Conservation (phyloP, 768 basidiomycete genomes). For the Trametopsis cervina region DNA sequence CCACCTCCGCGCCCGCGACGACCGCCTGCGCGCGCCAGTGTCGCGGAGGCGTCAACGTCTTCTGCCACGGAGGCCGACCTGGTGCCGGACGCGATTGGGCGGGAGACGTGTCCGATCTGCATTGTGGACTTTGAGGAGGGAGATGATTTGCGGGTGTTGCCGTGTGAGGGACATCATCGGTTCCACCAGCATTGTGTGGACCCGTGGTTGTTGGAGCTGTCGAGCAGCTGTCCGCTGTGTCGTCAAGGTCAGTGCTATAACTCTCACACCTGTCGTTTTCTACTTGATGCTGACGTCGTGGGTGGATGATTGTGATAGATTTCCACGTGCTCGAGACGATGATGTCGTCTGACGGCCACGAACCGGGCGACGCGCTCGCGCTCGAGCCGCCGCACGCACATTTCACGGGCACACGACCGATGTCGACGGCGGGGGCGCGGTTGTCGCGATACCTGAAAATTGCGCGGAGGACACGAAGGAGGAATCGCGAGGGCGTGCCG, state of each 20-base stretch:
- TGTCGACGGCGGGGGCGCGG: conserved; percentile 20
- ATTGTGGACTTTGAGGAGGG: conserved; percentile 92
- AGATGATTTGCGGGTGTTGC: conserved; percentile 84
- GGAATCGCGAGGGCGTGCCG: conserved; percentile 10
- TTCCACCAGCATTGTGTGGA: conserved; percentile 92
- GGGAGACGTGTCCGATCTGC: conserved; percentile 92
- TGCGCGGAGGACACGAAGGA: conserved; percentile 21
- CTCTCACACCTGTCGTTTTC: no score
- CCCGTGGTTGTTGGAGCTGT: conserved; percentile 87
- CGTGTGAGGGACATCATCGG: conserved; percentile 85
- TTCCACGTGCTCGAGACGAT: conserved; percentile 30
- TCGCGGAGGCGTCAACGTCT: conserved; percentile 11
- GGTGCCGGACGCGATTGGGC: conserved; percentile 61
- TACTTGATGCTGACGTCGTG: background rate
- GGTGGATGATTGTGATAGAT: conserved; percentile 16
- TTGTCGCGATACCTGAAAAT: conserved; percentile 29
- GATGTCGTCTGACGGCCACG: conserved; percentile 16
- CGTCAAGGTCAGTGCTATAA: conserved; percentile 72
- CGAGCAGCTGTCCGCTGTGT: conserved; percentile 88
- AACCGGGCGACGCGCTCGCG: conserved; percentile 10
- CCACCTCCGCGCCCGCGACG: conserved; percentile 3
- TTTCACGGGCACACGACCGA: conserved; percentile 9
- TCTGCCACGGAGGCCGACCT: conserved; percentile 29
- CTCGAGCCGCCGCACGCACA: conserved; percentile 17
- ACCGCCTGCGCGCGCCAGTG: conserved; percentile 3